phyloP scores from a whole-genome alignment of 2,329 filamentous ascomycete species.

The Cytospora chrysosperma region DNA sequence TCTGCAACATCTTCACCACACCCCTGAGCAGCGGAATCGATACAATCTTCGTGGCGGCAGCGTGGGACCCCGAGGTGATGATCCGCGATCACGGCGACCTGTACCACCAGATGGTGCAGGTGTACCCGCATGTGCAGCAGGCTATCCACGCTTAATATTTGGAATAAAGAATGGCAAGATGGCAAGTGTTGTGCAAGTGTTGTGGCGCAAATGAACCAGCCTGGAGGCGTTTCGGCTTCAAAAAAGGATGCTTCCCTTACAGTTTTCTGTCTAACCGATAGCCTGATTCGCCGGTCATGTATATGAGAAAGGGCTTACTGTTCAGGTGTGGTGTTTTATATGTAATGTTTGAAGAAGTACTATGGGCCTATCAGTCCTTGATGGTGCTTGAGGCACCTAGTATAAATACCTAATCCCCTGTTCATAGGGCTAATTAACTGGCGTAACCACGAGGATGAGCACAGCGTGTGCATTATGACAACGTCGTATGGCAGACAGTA shows the following conservation, averaged over 20 bases:
- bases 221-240: neutral
- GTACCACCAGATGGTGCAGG: slow-evolving; percentile 72
- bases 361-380: neutral
- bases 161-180: too few species aligned
- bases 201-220: neutral
- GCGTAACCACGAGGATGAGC: too few species aligned
- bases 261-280: neutral
- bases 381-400: neutral
- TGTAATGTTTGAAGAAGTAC: neutral
- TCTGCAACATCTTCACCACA: slow-evolving; percentile 85
- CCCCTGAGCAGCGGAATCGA: slow-evolving; percentile 87
- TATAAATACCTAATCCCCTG: neutral
- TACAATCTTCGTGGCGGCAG: slow-evolving; percentile 81
- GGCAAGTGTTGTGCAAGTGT: neutral
- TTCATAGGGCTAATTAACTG: too few species aligned
- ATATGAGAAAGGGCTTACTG: neutral
- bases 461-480: too few species aligned
- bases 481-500: too few species aligned
- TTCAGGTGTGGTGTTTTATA: neutral
- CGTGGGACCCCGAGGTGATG: slow-evolving; percentile 70
- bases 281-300: neutral
- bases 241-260: neutral
- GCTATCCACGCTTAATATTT: slow-evolving; percentile 65
- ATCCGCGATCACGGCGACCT: slow-evolving; percentile 79
- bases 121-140: slow-evolving; percentile 82